phyloP scores from a whole-genome alignment of 2,329 filamentous ascomycete genomes.

The Chaetomiaceae sp. region DNA sequence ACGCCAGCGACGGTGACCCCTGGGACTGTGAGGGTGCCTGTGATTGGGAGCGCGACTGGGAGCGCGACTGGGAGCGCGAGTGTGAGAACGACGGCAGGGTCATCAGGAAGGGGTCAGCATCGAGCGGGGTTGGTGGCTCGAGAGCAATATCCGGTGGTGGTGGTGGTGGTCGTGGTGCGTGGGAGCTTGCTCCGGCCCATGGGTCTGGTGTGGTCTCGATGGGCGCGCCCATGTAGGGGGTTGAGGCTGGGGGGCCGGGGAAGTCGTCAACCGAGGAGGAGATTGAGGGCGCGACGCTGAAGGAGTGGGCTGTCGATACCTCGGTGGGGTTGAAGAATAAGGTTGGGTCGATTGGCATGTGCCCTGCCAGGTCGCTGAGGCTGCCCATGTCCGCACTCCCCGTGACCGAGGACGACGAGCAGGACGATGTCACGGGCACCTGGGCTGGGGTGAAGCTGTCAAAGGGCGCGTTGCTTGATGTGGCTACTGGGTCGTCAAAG shows the following conservation, averaged over 20 bases:
- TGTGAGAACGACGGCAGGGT: not conserved
- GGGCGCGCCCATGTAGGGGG: slow-evolving; percentile 14
- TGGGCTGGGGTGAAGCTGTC: slow-evolving; percentile 1
- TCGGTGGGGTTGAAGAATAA: slow-evolving; percentile 22
- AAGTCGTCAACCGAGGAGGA: slow-evolving; percentile 24
- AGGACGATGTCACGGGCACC: slow-evolving; percentile 2
- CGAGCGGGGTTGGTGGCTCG: slow-evolving; percentile 20
- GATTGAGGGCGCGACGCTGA: slow-evolving; percentile 20
- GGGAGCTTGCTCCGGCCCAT: not conserved
- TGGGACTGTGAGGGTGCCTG: not conserved
- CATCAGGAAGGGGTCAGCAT: slow-evolving; percentile 4
- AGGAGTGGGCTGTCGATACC: slow-evolving; percentile 18
- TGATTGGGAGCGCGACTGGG: not conserved
- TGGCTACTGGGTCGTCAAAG: not conserved
- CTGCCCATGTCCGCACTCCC: slow-evolving; percentile 9
- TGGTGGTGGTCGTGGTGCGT: no score
- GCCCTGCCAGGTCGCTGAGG: slow-evolving; percentile 11
- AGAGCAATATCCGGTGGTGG: slow-evolving; percentile 18
- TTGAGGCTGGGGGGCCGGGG: slow-evolving; percentile 8
- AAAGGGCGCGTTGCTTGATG: not conserved
- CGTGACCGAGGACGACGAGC: slow-evolving; percentile 5
- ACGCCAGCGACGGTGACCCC: slow-evolving; percentile 7
- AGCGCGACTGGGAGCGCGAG: not conserved
- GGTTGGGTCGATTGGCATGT: slow-evolving; percentile 25
- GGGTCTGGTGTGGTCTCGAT: not conserved